phyloP scores from a whole-genome alignment of 1,284 basidiomycete species.

The Phlebopus sp. region DNA sequence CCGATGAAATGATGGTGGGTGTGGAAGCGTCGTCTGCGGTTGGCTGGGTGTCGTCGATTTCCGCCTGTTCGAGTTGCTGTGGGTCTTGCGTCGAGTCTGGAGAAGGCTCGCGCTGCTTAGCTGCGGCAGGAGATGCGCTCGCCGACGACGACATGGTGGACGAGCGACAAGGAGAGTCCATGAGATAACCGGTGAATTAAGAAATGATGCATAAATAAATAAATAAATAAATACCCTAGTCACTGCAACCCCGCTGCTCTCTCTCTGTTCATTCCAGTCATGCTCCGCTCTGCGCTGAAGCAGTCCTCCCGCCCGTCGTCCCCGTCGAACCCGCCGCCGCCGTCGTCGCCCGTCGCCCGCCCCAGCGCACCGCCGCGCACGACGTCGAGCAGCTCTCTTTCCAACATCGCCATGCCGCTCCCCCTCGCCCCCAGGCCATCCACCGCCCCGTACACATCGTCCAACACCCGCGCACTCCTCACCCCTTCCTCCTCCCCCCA shows the following conservation, averaged over 20 bases:
- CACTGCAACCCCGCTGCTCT: slow-evolving; percentile 3
- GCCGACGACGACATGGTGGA: slow-evolving; percentile 9
- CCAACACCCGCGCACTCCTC: slow-evolving; percentile 10
- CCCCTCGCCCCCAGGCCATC: slow-evolving; percentile 13
- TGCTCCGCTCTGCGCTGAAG: slow-evolving; percentile 53
- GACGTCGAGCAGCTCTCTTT: slow-evolving; percentile 19
- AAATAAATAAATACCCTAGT: not conserved
- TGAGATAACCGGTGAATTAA: not conserved
- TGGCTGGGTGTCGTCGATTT: slow-evolving; percentile 5
- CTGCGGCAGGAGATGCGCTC: slow-evolving; percentile 1
- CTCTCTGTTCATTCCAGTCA: slow-evolving; percentile 11
- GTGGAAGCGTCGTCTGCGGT: slow-evolving; percentile 13
- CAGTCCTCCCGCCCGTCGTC: slow-evolving; percentile 34
- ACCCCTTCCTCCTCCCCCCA: slow-evolving; percentile 8
- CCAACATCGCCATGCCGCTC: slow-evolving; percentile 4
- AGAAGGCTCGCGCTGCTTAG: slow-evolving; percentile 3
- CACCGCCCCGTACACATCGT: slow-evolving; percentile 17
- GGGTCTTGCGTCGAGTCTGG: slow-evolving; percentile 5
- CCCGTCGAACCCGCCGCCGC: slow-evolving; percentile 24
- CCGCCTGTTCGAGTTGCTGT: slow-evolving; percentile 1
- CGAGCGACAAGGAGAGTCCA: not conserved
- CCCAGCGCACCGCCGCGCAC: slow-evolving; percentile 18
- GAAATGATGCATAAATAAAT: not conserved
- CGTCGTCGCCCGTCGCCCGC: slow-evolving; percentile 15
- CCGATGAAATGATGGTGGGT: no score